Conservation (phyloP, 2,329 filamentous ascomycete species). For the Beauveria bassiana region DNA sequence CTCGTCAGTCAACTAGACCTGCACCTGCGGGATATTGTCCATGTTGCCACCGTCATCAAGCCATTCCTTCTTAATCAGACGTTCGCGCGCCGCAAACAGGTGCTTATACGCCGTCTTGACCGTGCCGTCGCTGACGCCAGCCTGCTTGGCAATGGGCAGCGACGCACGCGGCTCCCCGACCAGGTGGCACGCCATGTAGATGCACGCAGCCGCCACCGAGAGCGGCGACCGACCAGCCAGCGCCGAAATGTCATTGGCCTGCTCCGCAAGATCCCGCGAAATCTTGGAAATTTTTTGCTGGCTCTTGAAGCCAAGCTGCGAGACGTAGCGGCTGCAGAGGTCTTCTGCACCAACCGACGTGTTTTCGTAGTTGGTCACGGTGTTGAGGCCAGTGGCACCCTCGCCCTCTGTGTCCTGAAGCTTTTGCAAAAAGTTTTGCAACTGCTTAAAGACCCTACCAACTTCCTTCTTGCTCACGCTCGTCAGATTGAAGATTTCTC, state of each 20-base stretch:
- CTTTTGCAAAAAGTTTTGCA: slow-evolving; percentile 80
- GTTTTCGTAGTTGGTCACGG: slow-evolving; percentile 61
- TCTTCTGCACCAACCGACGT: slow-evolving; percentile 76
- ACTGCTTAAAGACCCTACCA: slow-evolving; percentile 84
- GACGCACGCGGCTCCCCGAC: slow-evolving; percentile 71
- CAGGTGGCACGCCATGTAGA: slow-evolving; percentile 89
- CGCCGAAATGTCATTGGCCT: slow-evolving; percentile 68
- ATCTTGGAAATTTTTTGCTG: slow-evolving; percentile 71
- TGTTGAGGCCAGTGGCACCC: slow-evolving; percentile 40
- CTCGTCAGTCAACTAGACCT: slow-evolving; percentile 19
- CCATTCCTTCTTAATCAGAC: slow-evolving; percentile 69
- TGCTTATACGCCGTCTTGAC: slow-evolving; percentile 94
- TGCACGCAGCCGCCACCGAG: slow-evolving; percentile 88
- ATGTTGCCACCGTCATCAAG: slow-evolving; percentile 64
- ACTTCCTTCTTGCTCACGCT: slow-evolving; percentile 97
- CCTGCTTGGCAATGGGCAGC: slow-evolving; percentile 79
- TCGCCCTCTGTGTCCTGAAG: slow-evolving; percentile 53
- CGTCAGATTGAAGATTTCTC: slow-evolving; percentile 88
- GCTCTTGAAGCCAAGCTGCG: slow-evolving; percentile 65
- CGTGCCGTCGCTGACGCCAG: slow-evolving; percentile 90
- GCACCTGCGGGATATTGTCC: slow-evolving; percentile 55
- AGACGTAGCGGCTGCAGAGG: slow-evolving; percentile 85
- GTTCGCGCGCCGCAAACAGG: slow-evolving; percentile 66
- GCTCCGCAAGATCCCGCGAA: slow-evolving; percentile 68
- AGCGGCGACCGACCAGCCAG: slow-evolving; percentile 89